Conservation (phyloP, 768 basidiomycete genomes). For the Dacryopinax primogenitus region DNA sequence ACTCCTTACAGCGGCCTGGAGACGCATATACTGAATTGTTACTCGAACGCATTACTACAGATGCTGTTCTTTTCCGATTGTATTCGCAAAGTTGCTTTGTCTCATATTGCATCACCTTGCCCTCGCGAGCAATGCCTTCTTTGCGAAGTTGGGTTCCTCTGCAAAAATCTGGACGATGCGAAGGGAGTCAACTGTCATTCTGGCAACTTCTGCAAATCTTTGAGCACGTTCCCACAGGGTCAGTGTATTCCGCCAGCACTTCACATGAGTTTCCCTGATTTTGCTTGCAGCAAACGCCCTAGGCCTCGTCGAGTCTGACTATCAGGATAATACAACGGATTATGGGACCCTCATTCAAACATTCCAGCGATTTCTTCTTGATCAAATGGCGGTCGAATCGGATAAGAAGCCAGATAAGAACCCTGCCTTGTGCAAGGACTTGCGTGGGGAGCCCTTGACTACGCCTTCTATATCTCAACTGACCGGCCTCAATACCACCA, state of each 20-base stretch:
- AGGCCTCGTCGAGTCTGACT: slow-evolving; percentile 78
- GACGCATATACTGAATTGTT: slow-evolving; percentile 93
- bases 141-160: slow-evolving; percentile 89
- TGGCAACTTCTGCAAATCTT: slow-evolving; percentile 91
- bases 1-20: slow-evolving; percentile 85
- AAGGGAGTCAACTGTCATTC: slow-evolving; percentile 88
- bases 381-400: slow-evolving; percentile 66
- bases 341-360: slow-evolving; percentile 85
- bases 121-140: slow-evolving; percentile 82
- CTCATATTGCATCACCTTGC: slow-evolving; percentile 82
- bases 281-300: slow-evolving; percentile 46
- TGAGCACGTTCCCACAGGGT: slow-evolving; percentile 82
- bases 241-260: slow-evolving; percentile 14
- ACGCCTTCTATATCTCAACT: slow-evolving; percentile 69
- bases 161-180: slow-evolving; percentile 92
- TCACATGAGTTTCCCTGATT: slow-evolving; percentile 9
- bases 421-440: slow-evolving; percentile 21
- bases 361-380: slow-evolving; percentile 88
- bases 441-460: slow-evolving; percentile 18
- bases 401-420: slow-evolving; percentile 47
- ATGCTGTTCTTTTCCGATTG: slow-evolving; percentile 75
- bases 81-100: slow-evolving; percentile 70
- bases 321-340: slow-evolving; percentile 56
- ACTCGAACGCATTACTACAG: slow-evolving; percentile 84
- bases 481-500: slow-evolving; percentile 66